Evolutionary conservation across 441 rosid genomes (phyloP).

Genomic region (Metrosideros polymorpha): DNA sequence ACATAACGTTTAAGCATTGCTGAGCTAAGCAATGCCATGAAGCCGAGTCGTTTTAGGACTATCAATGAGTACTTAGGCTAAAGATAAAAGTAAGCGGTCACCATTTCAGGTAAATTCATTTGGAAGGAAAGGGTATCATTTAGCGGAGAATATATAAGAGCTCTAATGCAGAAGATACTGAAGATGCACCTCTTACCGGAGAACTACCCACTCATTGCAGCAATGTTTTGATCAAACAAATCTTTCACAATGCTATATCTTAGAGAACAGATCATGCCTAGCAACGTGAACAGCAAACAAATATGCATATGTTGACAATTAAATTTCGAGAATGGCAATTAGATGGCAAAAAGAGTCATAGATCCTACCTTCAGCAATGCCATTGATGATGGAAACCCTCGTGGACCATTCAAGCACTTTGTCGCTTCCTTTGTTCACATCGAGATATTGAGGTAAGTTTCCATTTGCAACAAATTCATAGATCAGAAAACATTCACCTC

Average conservation of each 20-base stretch:
- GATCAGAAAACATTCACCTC: slow-evolving; percentile 2
- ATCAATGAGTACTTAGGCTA: background rate
- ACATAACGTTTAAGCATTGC: background rate
- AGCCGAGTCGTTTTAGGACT: background rate
- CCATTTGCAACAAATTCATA: background rate
- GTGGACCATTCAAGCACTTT: background rate
- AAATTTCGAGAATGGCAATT: background rate
- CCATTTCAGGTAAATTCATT: background rate
- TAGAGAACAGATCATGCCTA: background rate
- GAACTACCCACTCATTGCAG: background rate
- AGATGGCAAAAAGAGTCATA: background rate
- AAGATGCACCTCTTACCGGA: background rate
- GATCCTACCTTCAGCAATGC: background rate
- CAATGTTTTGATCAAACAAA: background rate
- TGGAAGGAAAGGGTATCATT: background rate
- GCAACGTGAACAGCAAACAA: background rate
- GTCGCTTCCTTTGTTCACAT: background rate
- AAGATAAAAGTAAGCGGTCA: background rate
- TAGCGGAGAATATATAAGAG: background rate
- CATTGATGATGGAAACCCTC: background rate
- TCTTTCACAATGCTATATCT: background rate
- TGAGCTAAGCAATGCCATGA: background rate
- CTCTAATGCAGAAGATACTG: background rate
- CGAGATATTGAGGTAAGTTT: background rate
- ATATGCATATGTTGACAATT: background rate